Conservation (phyloP, 371 early-diverging fungal species). For the Racocetra persica region DNA sequence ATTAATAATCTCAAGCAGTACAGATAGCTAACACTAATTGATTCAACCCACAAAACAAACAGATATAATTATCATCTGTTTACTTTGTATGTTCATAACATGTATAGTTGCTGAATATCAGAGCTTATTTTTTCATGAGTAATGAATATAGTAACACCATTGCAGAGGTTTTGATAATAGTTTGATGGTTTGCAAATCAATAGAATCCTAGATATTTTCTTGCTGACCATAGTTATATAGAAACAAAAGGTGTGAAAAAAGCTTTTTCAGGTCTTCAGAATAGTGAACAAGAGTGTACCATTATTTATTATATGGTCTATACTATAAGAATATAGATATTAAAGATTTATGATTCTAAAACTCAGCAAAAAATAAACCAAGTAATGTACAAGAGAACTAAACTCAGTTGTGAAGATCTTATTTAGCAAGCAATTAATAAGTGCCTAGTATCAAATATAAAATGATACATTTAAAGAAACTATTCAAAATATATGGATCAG, state of each 20-base stretch:
- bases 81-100: conserved; percentile 3
- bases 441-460: conserved; percentile 5
- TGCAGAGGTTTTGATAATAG: background rate
- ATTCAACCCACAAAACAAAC: conserved; percentile 5
- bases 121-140: background rate
- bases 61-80: background rate
- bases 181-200: background rate
- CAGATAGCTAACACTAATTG: background rate
- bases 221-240: background rate
- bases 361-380: conserved; percentile 33
- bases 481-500: conserved; percentile 3
- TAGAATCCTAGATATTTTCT: background rate
- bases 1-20: background rate
- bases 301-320: conserved; percentile 41
- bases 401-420: background rate
- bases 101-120: background rate
- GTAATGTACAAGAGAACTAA: conserved; percentile 26
- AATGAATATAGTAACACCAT: background rate
- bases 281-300: conserved; percentile 36
- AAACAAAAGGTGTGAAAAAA: conserved; percentile 23
- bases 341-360: conserved; percentile 34
- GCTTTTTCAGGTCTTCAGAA: conserved; percentile 37
- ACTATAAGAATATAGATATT: conserved; percentile 43
- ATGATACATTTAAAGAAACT: conserved; percentile 33
- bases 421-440: background rate